Conservation (phyloP, 73 alveolate genomes). For the Tetrahymena borealis region DNA sequence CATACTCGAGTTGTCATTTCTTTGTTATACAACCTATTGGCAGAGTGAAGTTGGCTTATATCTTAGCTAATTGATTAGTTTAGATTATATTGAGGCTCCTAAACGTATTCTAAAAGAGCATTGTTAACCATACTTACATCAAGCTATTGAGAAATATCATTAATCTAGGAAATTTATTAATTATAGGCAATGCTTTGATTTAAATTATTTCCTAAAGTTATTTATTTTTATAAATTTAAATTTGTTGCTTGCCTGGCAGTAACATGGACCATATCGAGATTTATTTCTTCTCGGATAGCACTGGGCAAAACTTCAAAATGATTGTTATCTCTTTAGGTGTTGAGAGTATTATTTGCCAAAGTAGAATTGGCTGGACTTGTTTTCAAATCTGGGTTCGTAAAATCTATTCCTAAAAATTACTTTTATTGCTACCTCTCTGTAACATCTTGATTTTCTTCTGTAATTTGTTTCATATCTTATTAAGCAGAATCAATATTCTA, state of each 20-base stretch:
- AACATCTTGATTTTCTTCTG: neutral
- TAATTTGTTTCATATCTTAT: neutral
- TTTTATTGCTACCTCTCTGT: neutral
- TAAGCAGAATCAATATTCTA: neutral
- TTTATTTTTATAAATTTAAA: neutral
- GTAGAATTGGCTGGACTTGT: neutral
- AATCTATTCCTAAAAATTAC: neutral
- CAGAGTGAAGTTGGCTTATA: neutral
- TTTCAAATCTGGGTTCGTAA: neutral
- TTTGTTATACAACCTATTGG: neutral
- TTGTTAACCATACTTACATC: neutral
- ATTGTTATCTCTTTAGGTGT: neutral
- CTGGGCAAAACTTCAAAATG: neutral
- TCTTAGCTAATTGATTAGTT: neutral
- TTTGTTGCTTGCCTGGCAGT: neutral
- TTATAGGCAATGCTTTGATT: too few species aligned
- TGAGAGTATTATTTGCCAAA: neutral
- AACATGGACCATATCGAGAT: neutral
- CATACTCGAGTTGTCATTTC: neutral
- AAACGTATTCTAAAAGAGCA: neutral
- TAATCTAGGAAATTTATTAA: too few species aligned
- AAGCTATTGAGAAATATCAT: neutral
- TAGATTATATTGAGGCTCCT: neutral
- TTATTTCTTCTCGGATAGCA: neutral
- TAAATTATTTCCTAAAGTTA: too few species aligned